phyloP scores from a whole-genome alignment of 2,329 filamentous ascomycete genomes.

The Pyricularia sp. region DNA sequence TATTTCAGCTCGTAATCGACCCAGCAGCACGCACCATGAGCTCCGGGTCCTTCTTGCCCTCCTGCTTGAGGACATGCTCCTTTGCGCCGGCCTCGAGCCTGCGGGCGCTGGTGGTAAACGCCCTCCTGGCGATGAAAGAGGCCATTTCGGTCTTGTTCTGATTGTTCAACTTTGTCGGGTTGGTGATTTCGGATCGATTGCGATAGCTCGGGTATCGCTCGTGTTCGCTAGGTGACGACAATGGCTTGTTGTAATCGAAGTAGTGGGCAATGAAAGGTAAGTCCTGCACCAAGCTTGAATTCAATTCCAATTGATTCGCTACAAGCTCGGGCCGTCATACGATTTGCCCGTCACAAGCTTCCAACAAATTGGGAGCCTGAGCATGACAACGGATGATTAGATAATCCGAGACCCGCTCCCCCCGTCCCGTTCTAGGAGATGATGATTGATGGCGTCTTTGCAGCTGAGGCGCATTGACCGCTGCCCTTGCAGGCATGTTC shows the following conservation, averaged over 20 bases:
- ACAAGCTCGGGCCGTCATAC: neutral
- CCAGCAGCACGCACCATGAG: conserved; percentile 28
- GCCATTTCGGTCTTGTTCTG: conserved; percentile 31
- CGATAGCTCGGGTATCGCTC: conserved; percentile 1
- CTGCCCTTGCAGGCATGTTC: neutral
- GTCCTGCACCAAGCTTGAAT: neutral
- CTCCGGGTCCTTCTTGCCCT: conserved; percentile 47
- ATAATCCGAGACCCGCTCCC: neutral
- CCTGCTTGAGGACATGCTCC: conserved; percentile 42
- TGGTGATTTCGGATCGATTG: neutral
- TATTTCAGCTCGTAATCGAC: neutral
- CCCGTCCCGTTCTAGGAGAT: neutral
- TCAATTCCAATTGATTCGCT: neutral
- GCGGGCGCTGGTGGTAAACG: conserved; percentile 44
- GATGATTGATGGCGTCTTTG: neutral
- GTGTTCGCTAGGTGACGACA: neutral
- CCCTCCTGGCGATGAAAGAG: conserved; percentile 45
- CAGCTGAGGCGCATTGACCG: neutral
- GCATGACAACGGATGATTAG: neutral
- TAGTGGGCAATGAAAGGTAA: neutral
- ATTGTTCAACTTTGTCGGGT: neutral
- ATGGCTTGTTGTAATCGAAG: neutral
- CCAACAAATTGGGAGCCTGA: neutral
- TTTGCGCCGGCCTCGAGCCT: conserved; percentile 33
- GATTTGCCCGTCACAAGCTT: neutral